Percentiles rank a stretch among this genome's conserved stretches.
Evolutionary conservation across 139 green algal genomes (phyloP).

Genomic region (Chlorella sp.): DNA sequence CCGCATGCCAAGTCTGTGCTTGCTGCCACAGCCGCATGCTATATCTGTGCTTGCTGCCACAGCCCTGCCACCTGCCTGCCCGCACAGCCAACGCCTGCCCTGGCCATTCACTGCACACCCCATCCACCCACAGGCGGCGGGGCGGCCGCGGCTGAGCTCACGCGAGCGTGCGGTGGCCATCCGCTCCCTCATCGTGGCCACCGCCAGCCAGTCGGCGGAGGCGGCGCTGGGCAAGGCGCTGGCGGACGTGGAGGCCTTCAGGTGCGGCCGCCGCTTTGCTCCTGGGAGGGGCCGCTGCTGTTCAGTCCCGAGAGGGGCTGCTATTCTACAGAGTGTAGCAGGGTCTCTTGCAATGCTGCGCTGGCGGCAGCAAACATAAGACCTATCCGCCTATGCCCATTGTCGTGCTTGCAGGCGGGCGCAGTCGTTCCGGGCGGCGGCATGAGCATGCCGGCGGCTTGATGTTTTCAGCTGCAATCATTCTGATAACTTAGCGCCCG

Average conservation of each 20-base stretch:
- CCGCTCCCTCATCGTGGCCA: slow-evolving; percentile 42
- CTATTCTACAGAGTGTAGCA: no score
- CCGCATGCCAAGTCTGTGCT: no score
- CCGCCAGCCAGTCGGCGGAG: slow-evolving; percentile 21
- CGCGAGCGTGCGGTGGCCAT: slow-evolving; percentile 31
- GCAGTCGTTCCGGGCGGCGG: not conserved
- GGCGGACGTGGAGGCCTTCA: slow-evolving; percentile 13
- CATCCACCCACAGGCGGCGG: not conserved
- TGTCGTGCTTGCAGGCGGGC: not conserved
- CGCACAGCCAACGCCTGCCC: not conserved
- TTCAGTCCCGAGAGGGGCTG: not conserved
- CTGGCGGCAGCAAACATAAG: no score
- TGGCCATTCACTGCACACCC: no score
- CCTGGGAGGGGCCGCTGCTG: no score
- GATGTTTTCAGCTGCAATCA: no score
- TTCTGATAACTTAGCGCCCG: no score
- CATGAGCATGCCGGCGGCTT: not conserved
- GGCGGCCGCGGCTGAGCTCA: not conserved
- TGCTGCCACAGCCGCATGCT: no score
- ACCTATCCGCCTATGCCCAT: not conserved
- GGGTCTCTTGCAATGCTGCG: no score
- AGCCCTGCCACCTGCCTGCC: no score
- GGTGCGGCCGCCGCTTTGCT: not conserved
- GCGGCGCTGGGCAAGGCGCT: slow-evolving; percentile 25
- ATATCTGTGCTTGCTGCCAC: no score